Conservation (phyloP, 2,329 filamentous ascomycete species). For the Fusarium fracticaudum region DNA sequence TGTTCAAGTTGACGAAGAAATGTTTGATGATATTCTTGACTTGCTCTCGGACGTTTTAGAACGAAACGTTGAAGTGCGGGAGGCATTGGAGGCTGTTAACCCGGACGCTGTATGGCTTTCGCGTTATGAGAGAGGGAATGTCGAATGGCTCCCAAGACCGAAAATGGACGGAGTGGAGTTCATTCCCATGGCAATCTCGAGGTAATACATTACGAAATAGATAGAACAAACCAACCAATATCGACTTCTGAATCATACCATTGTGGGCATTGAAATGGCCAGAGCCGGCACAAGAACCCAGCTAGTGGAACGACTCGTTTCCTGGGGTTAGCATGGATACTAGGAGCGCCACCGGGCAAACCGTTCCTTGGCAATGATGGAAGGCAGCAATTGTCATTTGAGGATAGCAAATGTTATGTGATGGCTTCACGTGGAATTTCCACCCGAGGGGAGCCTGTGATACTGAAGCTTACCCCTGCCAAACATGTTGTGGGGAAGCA, state of each 20-base stretch:
- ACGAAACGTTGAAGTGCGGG: slow-evolving; percentile 58
- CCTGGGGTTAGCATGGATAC: slow-evolving; percentile 10
- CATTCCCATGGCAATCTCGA: slow-evolving; percentile 39
- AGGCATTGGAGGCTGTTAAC: slow-evolving; percentile 72
- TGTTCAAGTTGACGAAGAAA: slow-evolving; percentile 72
- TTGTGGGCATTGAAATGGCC: slow-evolving; percentile 7
- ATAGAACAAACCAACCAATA: slow-evolving; percentile 5
- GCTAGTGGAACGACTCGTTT: slow-evolving; percentile 16
- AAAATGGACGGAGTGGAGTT: slow-evolving; percentile 56
- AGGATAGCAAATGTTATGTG: slow-evolving; percentile 9
- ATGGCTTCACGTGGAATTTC: slow-evolving; percentile 16
- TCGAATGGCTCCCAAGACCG: slow-evolving; percentile 51
- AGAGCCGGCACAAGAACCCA: slow-evolving; percentile 25
- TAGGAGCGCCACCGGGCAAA: slow-evolving; percentile 29
- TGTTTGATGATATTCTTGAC: slow-evolving; percentile 76
- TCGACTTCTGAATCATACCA: slow-evolving; percentile 15
- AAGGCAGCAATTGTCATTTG: neutral
- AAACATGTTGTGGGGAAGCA: slow-evolving; percentile 4
- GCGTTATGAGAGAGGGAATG: slow-evolving; percentile 58
- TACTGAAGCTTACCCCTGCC: neutral
- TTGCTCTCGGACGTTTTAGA: slow-evolving; percentile 65
- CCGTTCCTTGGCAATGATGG: neutral
- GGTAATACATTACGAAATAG: slow-evolving; percentile 8
- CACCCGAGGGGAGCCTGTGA: neutral
- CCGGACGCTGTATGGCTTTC: slow-evolving; percentile 81